Base-by-base conservation (phyloP, 2,329 filamentous ascomycete species). In the Neonectria hederae region DNA sequence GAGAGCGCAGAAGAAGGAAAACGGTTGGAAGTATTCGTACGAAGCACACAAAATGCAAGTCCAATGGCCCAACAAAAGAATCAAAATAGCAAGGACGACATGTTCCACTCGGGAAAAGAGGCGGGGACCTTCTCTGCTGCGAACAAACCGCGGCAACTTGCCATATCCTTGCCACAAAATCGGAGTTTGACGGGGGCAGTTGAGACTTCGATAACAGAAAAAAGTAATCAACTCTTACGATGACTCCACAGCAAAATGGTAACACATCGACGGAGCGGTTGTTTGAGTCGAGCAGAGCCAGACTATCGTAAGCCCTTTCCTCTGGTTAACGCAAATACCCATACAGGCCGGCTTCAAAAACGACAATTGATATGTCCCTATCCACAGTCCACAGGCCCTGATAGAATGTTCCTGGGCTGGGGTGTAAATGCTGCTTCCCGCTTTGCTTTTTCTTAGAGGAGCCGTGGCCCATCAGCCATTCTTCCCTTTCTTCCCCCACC, bases 301-400 rank as follows among this genome's bases (percentile, higher is more conserved):
- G 54, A 35, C 45, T 38, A 35, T n/a, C n/a, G 42, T 38, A 28
- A 26, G 55, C 24, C 24, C 48, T 28, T 28, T 54, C n/a, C 4
- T 49, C 17, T 63, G 60, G 30, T 58, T 52, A 52, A 64, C 62
- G 62, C 62, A 64, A 56, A 56, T 64, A 64, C 62, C 48, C 62
- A 60, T 42, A n/a, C 38, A 45, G 40, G 19, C 48, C n/a, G 51
- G 55, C 62, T 52, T 38, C 51, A 61, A 45, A 58, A 53, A 26
- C 22, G 32, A 38, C 56, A 59, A 59, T 59, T 45, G 46, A 48
- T 30, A 30, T 49, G 46, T n/a, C 46, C 45, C 46, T 26, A 30
- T 49, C 46, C 17, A 26, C 46, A n/a, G 30, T 11, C 30, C 30
- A 32, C 28, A 28, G 28, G 7, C 28, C 42, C 38, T 30, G 42